A percentile compares a stretch with the other conserved stretches of the same genome.
These are phyloP conservation scores for Podila verticillata DNA, from an alignment of 192 early-diverging fungal genomes.

Conservation along the genomic window DNA sequence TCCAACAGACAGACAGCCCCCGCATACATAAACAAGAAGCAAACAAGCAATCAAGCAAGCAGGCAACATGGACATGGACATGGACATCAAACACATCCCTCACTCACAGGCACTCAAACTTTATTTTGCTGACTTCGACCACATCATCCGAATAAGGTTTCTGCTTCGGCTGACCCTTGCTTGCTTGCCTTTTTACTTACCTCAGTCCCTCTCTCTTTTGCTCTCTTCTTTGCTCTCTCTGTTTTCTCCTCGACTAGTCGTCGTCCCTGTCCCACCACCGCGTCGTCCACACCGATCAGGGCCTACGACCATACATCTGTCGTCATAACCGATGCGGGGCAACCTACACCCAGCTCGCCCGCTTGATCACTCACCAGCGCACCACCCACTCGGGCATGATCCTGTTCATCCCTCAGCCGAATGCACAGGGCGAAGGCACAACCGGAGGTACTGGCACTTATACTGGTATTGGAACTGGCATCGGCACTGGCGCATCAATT, in stretches of 20 bases:
- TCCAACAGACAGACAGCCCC: not conserved
- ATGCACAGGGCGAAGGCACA: not conserved
- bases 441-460: not conserved
- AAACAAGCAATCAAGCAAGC: too few species aligned
- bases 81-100: too few species aligned
- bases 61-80: too few species aligned
- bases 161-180: not conserved
- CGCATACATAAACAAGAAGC: not conserved
- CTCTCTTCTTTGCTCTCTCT: not conserved
- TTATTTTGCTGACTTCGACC: too few species aligned
- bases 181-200: not conserved
- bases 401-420: constrained; percentile 47
- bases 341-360: constrained; percentile 47
- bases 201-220: not conserved
- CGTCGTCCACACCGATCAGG: constrained; percentile 46
- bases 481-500: too few species aligned
- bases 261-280: constrained; percentile 50
- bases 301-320: constrained; percentile 41
- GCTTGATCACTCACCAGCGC: constrained; percentile 45
- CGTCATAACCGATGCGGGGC: constrained; percentile 51
- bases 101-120: too few species aligned
- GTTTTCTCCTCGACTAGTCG: constrained; percentile 19
- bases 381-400: constrained; percentile 50
- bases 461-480: too few species aligned
- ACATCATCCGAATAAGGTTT: too few species aligned